Base-by-base conservation (phyloP, 31 red algal genomes). In the Odonthalia washingtoniensis region DNA sequence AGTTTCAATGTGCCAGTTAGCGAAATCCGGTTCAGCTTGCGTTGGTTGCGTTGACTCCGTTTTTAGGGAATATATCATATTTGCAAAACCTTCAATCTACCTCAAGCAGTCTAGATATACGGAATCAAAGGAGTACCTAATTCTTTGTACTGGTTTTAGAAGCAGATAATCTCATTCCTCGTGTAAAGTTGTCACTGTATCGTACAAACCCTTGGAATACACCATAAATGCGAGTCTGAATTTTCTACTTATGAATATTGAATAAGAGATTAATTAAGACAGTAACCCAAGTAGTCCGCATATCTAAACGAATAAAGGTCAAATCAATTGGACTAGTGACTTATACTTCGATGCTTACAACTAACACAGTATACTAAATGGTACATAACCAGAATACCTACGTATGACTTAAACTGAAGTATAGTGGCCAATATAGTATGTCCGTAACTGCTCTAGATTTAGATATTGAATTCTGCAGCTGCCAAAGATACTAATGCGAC, bases 31-130 rank as follows among this genome's bases (percentile, higher is more conserved):
- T 57, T 57, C 49, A 57, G 49, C 49, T 14, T 57, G 12, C 21
- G 9, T 9, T 70, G 66, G 14, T 9, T 12, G 31, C 28, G 9
- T 12, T 9, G 40, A 46, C 73, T 52, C 3, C 82, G 65, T 41
- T 85, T 85, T 85, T 39, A 85, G 4, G 4, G 65, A 64, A 39
- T 73, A 64, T 43, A 66, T 66, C 4, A 32, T 52, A 40, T 85
- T 85, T n/a, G n/a, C 26, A 33, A 6, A 34, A 3, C 82, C 82
- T 2, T 12, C 33, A 42, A 72, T 49, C 82, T 66, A 85, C 27
- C 82, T 40, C 38, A 85, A 34, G 5, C 5, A 41, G 27, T 85
- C 46, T 27, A 73, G 2, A 28, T 85, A 64, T 18, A 17, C n/a
- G 28, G 82, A 72, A 2, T 85, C 65, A 39, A 74, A 85, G 2